Evolutionary conservation across 768 basidiomycete genomes (phyloP).

Genomic region (Tephrocybe rancida): DNA sequence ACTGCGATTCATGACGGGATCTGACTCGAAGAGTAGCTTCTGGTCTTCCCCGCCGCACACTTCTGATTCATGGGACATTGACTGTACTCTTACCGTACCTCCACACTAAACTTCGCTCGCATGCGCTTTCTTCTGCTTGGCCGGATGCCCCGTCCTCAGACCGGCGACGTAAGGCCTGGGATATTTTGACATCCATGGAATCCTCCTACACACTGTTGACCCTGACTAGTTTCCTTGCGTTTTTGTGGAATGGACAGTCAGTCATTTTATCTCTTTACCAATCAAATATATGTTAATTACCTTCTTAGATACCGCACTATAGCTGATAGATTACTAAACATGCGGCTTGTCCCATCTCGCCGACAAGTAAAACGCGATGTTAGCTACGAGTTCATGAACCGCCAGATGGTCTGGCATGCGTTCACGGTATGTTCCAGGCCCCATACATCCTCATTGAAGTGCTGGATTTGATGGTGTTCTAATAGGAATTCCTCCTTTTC

Average conservation of each 20-base stretch:
- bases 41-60: constrained; percentile 59
- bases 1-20: constrained; percentile 1
- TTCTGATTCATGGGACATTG: constrained; percentile 69
- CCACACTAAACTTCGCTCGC: constrained; percentile 68
- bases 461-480: neutral
- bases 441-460: constrained; percentile 8
- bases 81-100: constrained; percentile 81
- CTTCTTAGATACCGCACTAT: constrained; percentile 78
- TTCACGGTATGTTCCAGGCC: constrained; percentile 75
- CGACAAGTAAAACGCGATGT: constrained; percentile 77
- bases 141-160: constrained; percentile 88
- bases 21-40: constrained; percentile 47
- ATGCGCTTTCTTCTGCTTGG: constrained; percentile 87
- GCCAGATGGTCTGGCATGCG: constrained; percentile 99
- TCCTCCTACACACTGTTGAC: constrained; percentile 62
- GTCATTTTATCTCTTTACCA: neutral
- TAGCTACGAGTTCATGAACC: constrained; percentile 99
- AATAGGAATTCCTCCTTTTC: constrained; percentile 93
- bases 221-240: constrained; percentile 77
- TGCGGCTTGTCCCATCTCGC: constrained; percentile 76
- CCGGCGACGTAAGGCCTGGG: constrained; percentile 74
- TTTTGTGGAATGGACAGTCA: constrained; percentile 86
- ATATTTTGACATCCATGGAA: constrained; percentile 64
- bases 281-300: neutral
- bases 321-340: constrained; percentile 72